A percentile compares a stretch with the other conserved stretches of the same genome.
phyloP scores from a whole-genome alignment of 768 basidiomycete species.

The Mycena belliarum region DNA sequence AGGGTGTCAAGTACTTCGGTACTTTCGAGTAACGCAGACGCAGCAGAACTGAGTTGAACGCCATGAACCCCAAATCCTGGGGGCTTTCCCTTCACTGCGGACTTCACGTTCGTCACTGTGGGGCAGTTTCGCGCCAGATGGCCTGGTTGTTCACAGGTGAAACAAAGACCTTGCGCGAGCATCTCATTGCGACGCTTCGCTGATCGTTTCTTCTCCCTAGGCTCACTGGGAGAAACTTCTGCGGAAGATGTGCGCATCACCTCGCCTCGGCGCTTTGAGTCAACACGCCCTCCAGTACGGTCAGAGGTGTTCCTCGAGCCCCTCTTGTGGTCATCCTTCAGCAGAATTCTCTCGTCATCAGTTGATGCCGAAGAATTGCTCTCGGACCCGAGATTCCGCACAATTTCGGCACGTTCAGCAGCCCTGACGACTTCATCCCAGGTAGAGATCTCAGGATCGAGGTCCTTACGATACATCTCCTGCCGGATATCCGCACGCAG shows the following conservation, averaged over 20 bases:
- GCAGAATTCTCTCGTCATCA: too few relatives aligned
- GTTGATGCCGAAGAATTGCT: too few relatives aligned
- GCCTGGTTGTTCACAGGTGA: neutral
- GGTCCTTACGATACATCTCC: constrained; percentile 3
- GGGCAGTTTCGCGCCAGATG: constrained; percentile 14
- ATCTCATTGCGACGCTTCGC: neutral
- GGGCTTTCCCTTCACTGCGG: constrained; percentile 1
- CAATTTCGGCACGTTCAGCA: neutral
- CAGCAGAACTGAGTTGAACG: neutral
- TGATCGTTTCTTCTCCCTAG: neutral
- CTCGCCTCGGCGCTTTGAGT: neutral
- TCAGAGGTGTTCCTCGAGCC: neutral
- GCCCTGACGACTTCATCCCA: constrained; percentile 5
- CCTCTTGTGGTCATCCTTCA: neutral
- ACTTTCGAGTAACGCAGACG: neutral
- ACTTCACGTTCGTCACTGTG: neutral
- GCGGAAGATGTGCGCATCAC: neutral
- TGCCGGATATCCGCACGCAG: constrained; percentile 19
- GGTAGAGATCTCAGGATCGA: constrained; percentile 9
- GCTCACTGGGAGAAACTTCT: too few relatives aligned
- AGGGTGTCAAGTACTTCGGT: neutral
- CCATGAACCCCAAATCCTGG: neutral
- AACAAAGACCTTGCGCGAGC: constrained; percentile 4
- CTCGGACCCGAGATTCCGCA: neutral
- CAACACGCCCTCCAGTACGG: neutral